These are phyloP conservation scores for Claviceps monticola DNA, from an alignment of 2,329 filamentous ascomycete genomes.

Conservation along the genomic window DNA sequence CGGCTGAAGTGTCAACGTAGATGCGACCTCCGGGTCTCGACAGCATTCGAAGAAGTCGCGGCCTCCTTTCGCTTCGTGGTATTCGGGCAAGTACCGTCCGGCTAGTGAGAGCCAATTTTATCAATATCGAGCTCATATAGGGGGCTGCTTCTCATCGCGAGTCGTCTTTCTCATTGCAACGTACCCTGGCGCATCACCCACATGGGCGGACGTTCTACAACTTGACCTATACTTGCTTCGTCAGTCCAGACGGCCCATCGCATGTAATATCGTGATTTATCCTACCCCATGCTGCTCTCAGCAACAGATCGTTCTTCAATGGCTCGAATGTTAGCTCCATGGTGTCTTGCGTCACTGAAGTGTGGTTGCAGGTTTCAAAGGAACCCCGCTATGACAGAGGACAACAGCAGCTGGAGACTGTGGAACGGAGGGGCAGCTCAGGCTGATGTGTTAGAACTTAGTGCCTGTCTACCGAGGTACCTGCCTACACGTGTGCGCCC, in stretches of 20 bases:
- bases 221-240: conserved; percentile 47
- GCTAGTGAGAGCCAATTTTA: conserved; percentile 35
- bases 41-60: conserved; percentile 98
- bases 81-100: conserved; percentile 93
- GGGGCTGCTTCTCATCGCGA: background rate
- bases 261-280: background rate
- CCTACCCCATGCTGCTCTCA: conserved; percentile 79
- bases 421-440: background rate
- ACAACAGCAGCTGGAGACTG: background rate
- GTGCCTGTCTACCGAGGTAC: background rate
- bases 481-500: background rate
- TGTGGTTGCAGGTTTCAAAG: background rate
- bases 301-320: conserved; percentile 81
- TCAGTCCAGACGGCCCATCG: background rate
- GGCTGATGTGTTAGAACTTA: background rate
- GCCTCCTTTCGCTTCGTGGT: conserved; percentile 83
- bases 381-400: background rate
- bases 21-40: conserved; percentile 81
- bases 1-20: conserved; percentile 84
- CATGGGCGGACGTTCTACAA: conserved; percentile 83
- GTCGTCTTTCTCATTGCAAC: conserved; percentile 6
- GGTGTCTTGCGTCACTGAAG: conserved; percentile 11
- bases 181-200: conserved; percentile 99
- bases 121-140: too few species aligned
- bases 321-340: conserved; percentile 67